Percentiles rank a stretch among this genome's conserved stretches.
phyloP scores from a whole-genome alignment of 176 grass and related monocot species.

The Puccinellia tenuiflora region DNA sequence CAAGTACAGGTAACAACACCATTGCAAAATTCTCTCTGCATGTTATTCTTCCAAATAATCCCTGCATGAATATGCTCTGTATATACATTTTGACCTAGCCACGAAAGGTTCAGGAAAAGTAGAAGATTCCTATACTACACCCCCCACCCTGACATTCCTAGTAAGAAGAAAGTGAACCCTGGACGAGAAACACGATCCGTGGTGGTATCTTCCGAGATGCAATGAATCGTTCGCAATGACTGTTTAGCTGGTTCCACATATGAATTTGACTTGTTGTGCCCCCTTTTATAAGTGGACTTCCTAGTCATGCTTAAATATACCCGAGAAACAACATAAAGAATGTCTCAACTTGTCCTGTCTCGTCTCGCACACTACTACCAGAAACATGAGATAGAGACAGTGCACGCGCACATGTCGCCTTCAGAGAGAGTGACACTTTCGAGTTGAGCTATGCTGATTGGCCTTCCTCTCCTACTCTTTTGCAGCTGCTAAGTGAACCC shows the following conservation, averaged over 20 bases:
- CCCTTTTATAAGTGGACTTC: slow-evolving; percentile 45
- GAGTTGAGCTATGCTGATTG: slow-evolving; percentile 16
- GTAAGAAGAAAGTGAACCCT: slow-evolving; percentile 31
- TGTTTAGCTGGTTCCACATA: slow-evolving; percentile 53
- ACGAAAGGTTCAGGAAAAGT: slow-evolving; percentile 26
- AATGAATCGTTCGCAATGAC: slow-evolving; percentile 38
- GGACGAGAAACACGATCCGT: neutral
- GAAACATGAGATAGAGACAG: slow-evolving; percentile 43
- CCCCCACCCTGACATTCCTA: slow-evolving; percentile 22
- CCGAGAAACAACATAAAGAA: slow-evolving; percentile 36
- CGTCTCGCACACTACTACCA: slow-evolving; percentile 13
- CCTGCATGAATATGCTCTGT: neutral
- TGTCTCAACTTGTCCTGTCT: slow-evolving; percentile 38
- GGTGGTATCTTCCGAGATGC: slow-evolving; percentile 29
- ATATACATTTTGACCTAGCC: slow-evolving; percentile 40
- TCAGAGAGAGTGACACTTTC: slow-evolving; percentile 8
- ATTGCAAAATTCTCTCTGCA: neutral
- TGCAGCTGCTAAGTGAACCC: slow-evolving; percentile 91
- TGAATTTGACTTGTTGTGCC: slow-evolving; percentile 37
- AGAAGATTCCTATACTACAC: slow-evolving; percentile 20
- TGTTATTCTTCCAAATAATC: neutral
- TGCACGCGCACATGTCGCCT: slow-evolving; percentile 8
- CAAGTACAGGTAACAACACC: slow-evolving; percentile 78
- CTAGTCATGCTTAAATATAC: slow-evolving; percentile 38
- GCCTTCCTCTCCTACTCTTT: neutral